phyloP scores from a whole-genome alignment of 352 stramenopile species.

The Pythium phragmitis region DNA sequence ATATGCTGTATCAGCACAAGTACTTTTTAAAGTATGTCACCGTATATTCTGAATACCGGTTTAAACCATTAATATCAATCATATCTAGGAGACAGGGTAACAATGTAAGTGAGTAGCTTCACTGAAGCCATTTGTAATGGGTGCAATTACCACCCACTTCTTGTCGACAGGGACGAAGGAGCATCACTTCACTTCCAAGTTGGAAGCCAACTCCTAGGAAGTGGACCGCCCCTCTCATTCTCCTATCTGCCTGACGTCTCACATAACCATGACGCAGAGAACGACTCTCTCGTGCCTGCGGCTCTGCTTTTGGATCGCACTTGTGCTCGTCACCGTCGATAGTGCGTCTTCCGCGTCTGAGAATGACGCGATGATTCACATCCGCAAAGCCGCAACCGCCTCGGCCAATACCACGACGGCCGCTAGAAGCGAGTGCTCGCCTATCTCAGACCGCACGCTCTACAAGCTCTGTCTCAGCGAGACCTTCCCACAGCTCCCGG shows the following conservation, averaged over 20 bases:
- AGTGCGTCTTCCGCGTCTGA: not conserved
- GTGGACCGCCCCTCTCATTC: too few relatives aligned
- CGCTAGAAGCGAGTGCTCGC: not conserved
- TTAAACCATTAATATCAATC: too few relatives aligned
- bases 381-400: not conserved
- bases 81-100: too few relatives aligned
- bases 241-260: too few relatives aligned
- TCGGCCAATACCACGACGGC: not conserved
- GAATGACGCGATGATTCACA: not conserved
- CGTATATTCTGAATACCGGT: too few relatives aligned
- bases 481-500: not conserved
- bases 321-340: not conserved
- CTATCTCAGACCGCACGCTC: not conserved
- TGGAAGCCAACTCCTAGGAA: not conserved
- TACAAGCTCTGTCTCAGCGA: not conserved
- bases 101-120: not conserved
- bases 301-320: not conserved
- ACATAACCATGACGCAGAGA: not conserved
- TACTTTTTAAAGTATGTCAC: too few relatives aligned
- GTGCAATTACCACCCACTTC: not conserved
- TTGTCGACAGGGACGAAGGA: not conserved
- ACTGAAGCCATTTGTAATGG: constrained; percentile 7
- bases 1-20: too few relatives aligned
- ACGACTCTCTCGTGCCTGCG: not conserved
- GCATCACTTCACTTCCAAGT: not conserved